These are phyloP conservation scores for Heracleum sosnowskyi DNA, from an alignment of 129 eudicot genomes.

Conservation along the genomic window DNA sequence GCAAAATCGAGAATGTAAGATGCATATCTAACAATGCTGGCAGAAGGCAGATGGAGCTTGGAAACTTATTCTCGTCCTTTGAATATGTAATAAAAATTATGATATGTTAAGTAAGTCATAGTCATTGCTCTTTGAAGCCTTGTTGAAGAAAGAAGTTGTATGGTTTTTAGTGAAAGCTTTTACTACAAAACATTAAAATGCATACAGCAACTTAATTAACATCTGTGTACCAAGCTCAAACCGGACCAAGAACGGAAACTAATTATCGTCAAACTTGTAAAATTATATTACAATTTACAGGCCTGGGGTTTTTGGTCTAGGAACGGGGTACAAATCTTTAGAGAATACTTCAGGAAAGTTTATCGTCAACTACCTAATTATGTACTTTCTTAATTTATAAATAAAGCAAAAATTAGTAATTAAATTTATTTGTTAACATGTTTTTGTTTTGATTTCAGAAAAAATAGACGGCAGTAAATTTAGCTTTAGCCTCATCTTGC, in stretches of 20 bases:
- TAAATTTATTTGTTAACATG: too few species aligned
- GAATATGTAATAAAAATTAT: constrained; percentile 18
- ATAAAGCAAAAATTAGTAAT: too few species aligned
- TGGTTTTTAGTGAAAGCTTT: background rate
- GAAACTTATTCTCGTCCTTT: constrained; percentile 6
- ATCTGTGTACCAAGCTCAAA: constrained; percentile 53
- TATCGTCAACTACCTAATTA: too few species aligned
- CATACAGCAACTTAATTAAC: constrained; percentile 53
- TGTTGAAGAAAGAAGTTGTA: background rate
- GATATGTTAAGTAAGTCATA: constrained; percentile 7
- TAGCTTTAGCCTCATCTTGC: too few species aligned
- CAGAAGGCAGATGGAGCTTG: constrained; percentile 8
- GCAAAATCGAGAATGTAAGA: constrained; percentile 74
- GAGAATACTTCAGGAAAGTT: too few species aligned
- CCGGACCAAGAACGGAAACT: constrained; percentile 53
- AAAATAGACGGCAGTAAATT: too few species aligned
- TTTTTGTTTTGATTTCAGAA: too few species aligned
- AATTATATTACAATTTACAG: constrained; percentile 42
- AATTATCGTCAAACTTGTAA: constrained; percentile 50
- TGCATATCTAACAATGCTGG: background rate
- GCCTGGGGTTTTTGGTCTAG: constrained; percentile 97
- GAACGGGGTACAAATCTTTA: constrained; percentile 63
- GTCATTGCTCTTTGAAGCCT: constrained; percentile 4
- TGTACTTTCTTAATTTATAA: too few species aligned
- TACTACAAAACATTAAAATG: constrained; percentile 24